phyloP scores from a whole-genome alignment of 371 early-diverging fungal species.

The Lichtheimia ornata region DNA sequence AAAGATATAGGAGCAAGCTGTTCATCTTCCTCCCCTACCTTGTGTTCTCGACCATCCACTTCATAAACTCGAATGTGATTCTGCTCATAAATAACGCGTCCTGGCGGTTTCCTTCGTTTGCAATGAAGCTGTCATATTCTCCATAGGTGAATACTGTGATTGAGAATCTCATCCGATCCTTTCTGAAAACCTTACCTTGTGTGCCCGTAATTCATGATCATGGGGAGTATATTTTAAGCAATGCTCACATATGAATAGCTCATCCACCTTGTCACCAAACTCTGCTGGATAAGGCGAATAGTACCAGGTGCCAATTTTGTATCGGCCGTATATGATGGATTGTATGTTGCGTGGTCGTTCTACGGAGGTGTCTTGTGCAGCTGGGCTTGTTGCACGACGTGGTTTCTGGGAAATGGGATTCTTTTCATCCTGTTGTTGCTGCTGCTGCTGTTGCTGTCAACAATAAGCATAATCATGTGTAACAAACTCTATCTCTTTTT shows the following conservation, averaged over 20 bases:
- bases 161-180: no score
- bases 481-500: neutral
- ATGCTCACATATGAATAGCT: constrained; percentile 88
- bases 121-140: constrained; percentile 43
- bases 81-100: constrained; percentile 86
- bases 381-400: constrained; percentile 9
- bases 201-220: constrained; percentile 47
- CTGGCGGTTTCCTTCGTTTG: constrained; percentile 79
- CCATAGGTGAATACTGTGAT: no score
- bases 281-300: constrained; percentile 93
- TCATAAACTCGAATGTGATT: constrained; percentile 81
- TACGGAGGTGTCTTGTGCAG: constrained; percentile 6
- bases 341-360: constrained; percentile 46
- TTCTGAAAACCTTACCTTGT: constrained; percentile 48
- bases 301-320: constrained; percentile 88
- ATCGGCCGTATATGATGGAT: constrained; percentile 65
- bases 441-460: no score
- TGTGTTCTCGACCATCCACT: constrained; percentile 88
- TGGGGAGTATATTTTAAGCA: constrained; percentile 76
- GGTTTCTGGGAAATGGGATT: no score
- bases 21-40: constrained; percentile 36
- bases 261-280: constrained; percentile 60
- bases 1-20: neutral
- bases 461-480: no score
- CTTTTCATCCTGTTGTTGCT: no score